Evolutionary conservation across 768 basidiomycete genomes (phyloP).

Genomic region (Tubosaeta sp.): DNA sequence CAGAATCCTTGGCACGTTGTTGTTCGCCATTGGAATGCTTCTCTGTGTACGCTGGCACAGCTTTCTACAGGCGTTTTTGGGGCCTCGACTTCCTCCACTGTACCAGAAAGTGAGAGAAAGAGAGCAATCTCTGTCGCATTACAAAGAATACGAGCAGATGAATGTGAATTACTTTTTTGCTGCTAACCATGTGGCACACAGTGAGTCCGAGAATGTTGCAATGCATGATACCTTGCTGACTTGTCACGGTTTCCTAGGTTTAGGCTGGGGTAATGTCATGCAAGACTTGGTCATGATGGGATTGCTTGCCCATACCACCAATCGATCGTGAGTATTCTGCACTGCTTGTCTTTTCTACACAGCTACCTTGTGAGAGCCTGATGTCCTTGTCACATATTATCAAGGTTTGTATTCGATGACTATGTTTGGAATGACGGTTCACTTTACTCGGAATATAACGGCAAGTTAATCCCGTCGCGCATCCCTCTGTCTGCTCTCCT

Average conservation of each 20-base stretch:
- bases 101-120: conserved; percentile 36
- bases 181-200: conserved; percentile 39
- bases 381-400: background rate
- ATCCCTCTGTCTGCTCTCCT: conserved; percentile 39
- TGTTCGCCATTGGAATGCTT: conserved; percentile 11
- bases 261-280: conserved; percentile 41
- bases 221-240: background rate
- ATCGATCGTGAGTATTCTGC: conserved; percentile 31
- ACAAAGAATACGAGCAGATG: conserved; percentile 33
- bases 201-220: conserved; percentile 21
- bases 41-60: conserved; percentile 7
- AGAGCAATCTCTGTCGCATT: conserved; percentile 41
- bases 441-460: conserved; percentile 35
- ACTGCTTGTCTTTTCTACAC: background rate
- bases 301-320: conserved; percentile 32
- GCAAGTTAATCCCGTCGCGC: conserved; percentile 35
- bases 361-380: background rate
- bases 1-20: conserved; percentile 9
- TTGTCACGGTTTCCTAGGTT: conserved; percentile 18
- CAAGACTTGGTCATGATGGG: conserved; percentile 36
- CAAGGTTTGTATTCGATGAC: conserved; percentile 41
- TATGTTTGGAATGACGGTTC: conserved; percentile 39
- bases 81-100: conserved; percentile 34
- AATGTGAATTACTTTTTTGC: conserved; percentile 42
- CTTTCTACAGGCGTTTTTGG: background rate